phyloP scores from a whole-genome alignment of 2,329 filamentous ascomycete genomes.

The Colletotrichum caudatum region DNA sequence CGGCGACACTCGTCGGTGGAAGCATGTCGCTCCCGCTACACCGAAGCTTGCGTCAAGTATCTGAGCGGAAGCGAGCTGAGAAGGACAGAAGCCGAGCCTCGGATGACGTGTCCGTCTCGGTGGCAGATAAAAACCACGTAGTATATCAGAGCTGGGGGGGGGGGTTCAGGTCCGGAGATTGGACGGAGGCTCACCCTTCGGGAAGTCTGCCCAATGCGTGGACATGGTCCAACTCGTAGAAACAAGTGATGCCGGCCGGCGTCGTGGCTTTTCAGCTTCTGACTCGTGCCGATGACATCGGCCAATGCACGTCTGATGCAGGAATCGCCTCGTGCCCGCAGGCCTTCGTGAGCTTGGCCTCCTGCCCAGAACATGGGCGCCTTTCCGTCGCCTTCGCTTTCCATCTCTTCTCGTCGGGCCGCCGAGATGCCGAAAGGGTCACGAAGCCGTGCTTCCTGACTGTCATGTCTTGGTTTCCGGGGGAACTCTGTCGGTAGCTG shows the following conservation, averaged over 20 bases:
- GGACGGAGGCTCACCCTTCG: conserved; percentile 15
- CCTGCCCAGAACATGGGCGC: neutral
- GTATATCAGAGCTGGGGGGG: conserved; percentile 12
- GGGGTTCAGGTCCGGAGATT: conserved; percentile 23
- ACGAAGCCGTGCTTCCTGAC: neutral
- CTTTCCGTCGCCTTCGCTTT: neutral
- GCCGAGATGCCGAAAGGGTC: neutral
- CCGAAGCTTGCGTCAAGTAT: conserved; percentile 7
- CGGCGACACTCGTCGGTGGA: conserved; percentile 22
- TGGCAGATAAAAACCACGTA: conserved; percentile 11
- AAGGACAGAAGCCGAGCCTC: conserved; percentile 28
- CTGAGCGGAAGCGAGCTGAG: neutral
- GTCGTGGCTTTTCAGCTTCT: neutral
- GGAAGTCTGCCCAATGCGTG: neutral
- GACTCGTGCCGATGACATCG: neutral
- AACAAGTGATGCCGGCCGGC: conserved; percentile 14
- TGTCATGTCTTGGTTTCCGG: neutral
- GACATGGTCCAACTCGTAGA: neutral
- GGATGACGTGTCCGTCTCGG: conserved; percentile 27
- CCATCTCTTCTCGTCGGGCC: neutral
- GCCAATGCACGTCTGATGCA: neutral
- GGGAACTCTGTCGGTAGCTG: neutral
- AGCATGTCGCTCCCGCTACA: conserved; percentile 10
- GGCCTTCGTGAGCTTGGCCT: neutral
- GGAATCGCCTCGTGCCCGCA: neutral